phyloP scores from a whole-genome alignment of 257 asterid genomes.

The Solanum appendiculatum region DNA sequence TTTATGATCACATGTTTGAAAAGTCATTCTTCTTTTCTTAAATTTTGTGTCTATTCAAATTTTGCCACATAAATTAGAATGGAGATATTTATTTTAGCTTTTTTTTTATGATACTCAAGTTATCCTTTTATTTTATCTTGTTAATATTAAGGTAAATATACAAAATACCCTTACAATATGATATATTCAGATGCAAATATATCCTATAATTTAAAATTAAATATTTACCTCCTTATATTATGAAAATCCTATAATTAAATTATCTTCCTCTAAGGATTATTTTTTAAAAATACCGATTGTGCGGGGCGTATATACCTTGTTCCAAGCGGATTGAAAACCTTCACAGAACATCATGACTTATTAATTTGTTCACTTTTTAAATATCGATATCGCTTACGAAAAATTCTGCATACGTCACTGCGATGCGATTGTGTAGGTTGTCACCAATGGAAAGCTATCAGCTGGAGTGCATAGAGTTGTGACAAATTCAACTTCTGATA shows the following conservation, averaged over 20 bases:
- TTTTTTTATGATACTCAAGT: not conserved
- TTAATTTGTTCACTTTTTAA: no score
- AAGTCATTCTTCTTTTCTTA: not conserved
- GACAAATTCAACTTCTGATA: not conserved
- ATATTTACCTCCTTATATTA: no score
- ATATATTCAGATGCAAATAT: no score
- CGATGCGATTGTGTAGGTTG: not conserved
- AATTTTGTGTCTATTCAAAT: rapidly evolving
- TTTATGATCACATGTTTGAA: not conserved
- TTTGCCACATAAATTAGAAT: not conserved
- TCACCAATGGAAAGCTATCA: not conserved
- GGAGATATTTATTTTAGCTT: not conserved
- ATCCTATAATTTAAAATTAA: no score
- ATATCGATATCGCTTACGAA: not conserved
- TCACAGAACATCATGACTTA: not conserved
- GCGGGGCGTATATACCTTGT: no score
- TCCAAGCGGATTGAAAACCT: no score
- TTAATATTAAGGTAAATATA: no score
- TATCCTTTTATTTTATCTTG: no score
- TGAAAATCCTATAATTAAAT: no score
- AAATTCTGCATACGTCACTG: not conserved
- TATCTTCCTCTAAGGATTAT: no score
- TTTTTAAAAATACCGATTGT: no score
- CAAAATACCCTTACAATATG: no score
- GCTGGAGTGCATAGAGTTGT: constrained; percentile 1